Percentiles rank a stretch among this genome's conserved stretches.
Evolutionary conservation across 164 flowering plant genomes (phyloP).

Genomic region (Tinospora cordifolia): DNA sequence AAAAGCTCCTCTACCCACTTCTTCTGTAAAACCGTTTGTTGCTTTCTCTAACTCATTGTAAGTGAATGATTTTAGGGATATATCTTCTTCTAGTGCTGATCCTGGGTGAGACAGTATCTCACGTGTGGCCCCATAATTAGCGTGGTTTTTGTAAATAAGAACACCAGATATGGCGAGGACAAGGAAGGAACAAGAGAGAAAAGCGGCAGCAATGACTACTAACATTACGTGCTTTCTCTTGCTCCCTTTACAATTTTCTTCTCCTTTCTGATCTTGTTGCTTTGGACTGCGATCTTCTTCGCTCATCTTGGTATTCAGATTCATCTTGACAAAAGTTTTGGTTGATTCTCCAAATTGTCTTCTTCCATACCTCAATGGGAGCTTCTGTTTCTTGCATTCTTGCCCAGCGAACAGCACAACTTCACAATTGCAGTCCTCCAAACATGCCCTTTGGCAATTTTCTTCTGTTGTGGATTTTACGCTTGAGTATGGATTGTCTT

Average conservation of each 20-base stretch:
- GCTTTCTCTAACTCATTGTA: slow-evolving; percentile 16
- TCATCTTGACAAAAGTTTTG: slow-evolving; percentile 16
- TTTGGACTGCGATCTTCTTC: too few relatives aligned
- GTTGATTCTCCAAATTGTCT: not conserved
- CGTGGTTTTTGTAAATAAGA: not conserved
- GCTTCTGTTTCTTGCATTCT: not conserved
- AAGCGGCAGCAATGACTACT: not conserved
- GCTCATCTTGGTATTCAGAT: not conserved
- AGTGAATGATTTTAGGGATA: slow-evolving; percentile 15
- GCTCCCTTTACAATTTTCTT: not conserved
- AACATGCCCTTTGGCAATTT: slow-evolving; percentile 10
- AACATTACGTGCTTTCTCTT: not conserved
- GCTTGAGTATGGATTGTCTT: not conserved
- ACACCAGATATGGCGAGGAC: slow-evolving; percentile 4
- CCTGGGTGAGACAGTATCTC: not conserved
- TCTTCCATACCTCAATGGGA: slow-evolving; percentile 23
- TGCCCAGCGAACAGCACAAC: not conserved
- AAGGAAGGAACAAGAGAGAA: not conserved
- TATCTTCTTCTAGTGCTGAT: slow-evolving; percentile 1
- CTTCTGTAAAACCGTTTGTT: slow-evolving; percentile 20
- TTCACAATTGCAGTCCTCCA: slow-evolving; percentile 13
- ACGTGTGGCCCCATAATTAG: not conserved
- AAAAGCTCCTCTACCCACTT: slow-evolving; percentile 18
- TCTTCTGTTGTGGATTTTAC: not conserved
- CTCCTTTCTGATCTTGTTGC: not conserved